phyloP scores from a whole-genome alignment of 2,329 filamentous ascomycete species.

The Tolypocladium inflatum region DNA sequence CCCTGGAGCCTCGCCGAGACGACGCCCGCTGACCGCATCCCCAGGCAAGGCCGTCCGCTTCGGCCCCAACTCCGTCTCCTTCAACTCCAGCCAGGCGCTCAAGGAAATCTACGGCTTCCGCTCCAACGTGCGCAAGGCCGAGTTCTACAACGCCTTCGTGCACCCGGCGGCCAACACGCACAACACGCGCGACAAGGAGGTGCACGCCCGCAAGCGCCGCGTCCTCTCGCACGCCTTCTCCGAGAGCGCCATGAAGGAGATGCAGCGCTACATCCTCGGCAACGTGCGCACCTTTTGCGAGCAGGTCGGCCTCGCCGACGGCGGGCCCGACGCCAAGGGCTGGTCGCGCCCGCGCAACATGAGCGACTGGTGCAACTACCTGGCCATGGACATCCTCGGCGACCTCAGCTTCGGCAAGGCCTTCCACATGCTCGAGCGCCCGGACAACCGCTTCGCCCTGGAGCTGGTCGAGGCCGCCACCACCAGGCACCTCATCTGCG shows the following conservation, averaged over 20 bases:
- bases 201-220: slow-evolving; percentile 61
- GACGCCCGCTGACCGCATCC: background rate
- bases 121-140: slow-evolving; percentile 55
- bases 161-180: slow-evolving; percentile 65
- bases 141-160: slow-evolving; percentile 66
- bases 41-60: slow-evolving; percentile 61
- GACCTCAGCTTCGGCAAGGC: slow-evolving; percentile 53
- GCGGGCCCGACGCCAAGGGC: slow-evolving; percentile 37
- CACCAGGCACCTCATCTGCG: slow-evolving; percentile 60
- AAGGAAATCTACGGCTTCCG: slow-evolving; percentile 58
- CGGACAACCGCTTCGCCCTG: slow-evolving; percentile 56
- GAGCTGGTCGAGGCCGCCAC: slow-evolving; percentile 59
- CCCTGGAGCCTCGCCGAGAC: background rate
- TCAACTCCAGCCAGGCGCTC: slow-evolving; percentile 63
- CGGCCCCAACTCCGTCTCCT: slow-evolving; percentile 66
- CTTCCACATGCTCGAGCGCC: slow-evolving; percentile 50
- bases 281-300: slow-evolving; percentile 60
- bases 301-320: slow-evolving; percentile 35
- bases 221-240: slow-evolving; percentile 66
- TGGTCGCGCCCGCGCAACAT: slow-evolving; percentile 53
- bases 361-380: slow-evolving; percentile 52
- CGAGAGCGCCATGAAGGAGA: slow-evolving; percentile 54
- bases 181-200: slow-evolving; percentile 57
- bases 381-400: slow-evolving; percentile 53
- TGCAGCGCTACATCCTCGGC: slow-evolving; percentile 57